Evolutionary conservation across 176 grass and related monocot species (phyloP).

Genomic region (Poa annua): DNA sequence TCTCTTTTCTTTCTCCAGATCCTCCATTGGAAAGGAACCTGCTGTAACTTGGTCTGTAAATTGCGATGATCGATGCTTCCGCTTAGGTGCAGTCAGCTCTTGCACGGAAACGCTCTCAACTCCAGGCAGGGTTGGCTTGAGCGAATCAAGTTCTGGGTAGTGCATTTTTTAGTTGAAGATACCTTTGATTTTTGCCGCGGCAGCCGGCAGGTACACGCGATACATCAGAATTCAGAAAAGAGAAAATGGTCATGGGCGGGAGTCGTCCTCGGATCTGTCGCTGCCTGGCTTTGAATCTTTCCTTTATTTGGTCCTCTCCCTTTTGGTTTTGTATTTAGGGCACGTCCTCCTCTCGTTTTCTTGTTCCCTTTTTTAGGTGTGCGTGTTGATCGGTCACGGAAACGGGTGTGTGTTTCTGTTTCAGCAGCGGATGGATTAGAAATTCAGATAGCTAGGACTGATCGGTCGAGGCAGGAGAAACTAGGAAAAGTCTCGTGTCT

Average conservation of each 20-base stretch:
- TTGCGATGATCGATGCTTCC: too few relatives aligned
- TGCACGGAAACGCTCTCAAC: too few relatives aligned
- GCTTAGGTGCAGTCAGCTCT: too few relatives aligned
- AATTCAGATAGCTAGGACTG: not conserved
- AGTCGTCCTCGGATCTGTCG: not conserved
- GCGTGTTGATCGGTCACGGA: slow-evolving; percentile 27
- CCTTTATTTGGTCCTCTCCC: slow-evolving; percentile 12
- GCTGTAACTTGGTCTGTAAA: slow-evolving; percentile 21
- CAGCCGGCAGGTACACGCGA: not conserved
- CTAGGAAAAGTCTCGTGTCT: too few relatives aligned
- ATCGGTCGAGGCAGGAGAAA: not conserved
- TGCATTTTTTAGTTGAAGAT: not conserved
- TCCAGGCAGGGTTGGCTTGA: too few relatives aligned
- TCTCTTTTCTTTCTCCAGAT: not conserved
- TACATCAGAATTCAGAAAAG: not conserved
- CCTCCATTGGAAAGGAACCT: not conserved
- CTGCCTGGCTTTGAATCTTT: slow-evolving; percentile 22
- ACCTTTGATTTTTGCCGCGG: not conserved
- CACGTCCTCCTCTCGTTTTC: not conserved
- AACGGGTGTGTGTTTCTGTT: not conserved
- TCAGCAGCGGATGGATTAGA: not conserved
- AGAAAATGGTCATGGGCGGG: not conserved
- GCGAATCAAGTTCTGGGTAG: not conserved
- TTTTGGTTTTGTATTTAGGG: slow-evolving; percentile 35
- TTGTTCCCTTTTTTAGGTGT: slow-evolving; percentile 2